Percentiles rank a stretch among this genome's conserved stretches.
phyloP scores from a whole-genome alignment of 2,329 filamentous ascomycete species.

The Alternaria incomplexa region DNA sequence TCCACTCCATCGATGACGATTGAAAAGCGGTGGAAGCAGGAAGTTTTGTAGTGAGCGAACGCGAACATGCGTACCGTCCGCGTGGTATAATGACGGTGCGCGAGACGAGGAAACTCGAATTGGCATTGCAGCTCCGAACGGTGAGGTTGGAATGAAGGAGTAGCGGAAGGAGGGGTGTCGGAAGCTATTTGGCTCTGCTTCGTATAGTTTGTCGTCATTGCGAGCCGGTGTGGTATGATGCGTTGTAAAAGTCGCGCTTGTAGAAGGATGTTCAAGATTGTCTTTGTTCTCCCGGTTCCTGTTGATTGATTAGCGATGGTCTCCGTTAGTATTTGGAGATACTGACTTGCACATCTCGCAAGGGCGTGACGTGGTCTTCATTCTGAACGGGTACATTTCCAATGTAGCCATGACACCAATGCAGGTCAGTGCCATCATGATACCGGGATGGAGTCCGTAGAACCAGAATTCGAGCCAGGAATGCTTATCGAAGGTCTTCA shows the following conservation, averaged over 20 bases:
- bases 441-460: neutral
- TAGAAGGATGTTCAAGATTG: neutral
- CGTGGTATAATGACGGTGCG: neutral
- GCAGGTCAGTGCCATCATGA: neutral
- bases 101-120: neutral
- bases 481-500: neutral
- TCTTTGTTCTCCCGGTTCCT: neutral
- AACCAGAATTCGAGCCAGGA: slow-evolving; percentile 2
- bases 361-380: neutral
- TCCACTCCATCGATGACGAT: neutral
- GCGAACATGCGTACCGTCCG: neutral
- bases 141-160: neutral
- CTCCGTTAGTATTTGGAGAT: fast-evolving
- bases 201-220: neutral
- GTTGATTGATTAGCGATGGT: neutral
- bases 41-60: neutral
- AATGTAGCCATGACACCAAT: neutral
- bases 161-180: neutral
- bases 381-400: neutral
- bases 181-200: neutral
- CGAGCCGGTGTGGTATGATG: neutral
- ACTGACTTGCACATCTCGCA: neutral
- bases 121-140: neutral
- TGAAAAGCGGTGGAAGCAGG: neutral
- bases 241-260: neutral